These are phyloP conservation scores for Tympanopsis confertula DNA, from an alignment of 2,329 filamentous ascomycete genomes.

Conservation along the genomic window DNA sequence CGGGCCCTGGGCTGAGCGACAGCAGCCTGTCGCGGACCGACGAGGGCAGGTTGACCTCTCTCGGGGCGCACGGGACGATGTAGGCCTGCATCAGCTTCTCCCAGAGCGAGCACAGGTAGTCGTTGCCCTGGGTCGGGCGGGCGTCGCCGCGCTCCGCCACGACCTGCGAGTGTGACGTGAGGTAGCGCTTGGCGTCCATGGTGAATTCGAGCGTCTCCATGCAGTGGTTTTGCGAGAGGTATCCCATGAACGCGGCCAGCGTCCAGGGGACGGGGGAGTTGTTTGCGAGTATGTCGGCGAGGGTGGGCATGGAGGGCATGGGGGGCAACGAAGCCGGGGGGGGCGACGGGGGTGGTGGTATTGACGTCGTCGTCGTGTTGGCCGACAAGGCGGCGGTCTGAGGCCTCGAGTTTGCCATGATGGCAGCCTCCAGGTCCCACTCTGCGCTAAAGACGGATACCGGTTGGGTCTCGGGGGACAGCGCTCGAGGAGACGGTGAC, in stretches of 20 bases:
- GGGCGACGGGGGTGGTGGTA: not conserved
- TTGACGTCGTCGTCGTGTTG: not conserved
- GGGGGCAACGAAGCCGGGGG: no score
- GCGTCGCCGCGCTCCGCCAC: slow-evolving; percentile 25
- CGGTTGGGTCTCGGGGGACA: not conserved
- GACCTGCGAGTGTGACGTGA: slow-evolving; percentile 39
- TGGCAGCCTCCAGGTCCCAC: not conserved
- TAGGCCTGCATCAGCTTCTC: slow-evolving; percentile 80
- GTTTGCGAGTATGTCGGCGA: slow-evolving; percentile 81
- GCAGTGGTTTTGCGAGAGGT: slow-evolving; percentile 92
- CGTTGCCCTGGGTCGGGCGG: slow-evolving; percentile 30
- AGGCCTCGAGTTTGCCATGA: not conserved
- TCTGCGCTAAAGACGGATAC: not conserved
- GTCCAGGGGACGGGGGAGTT: slow-evolving; percentile 80
- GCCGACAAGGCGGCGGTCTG: not conserved
- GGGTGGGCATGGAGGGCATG: slow-evolving; percentile 39
- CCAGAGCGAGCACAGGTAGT: slow-evolving; percentile 74
- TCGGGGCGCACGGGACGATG: slow-evolving; percentile 71
- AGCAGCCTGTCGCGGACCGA: slow-evolving; percentile 75
- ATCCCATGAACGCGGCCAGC: slow-evolving; percentile 86
- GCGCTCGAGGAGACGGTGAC: not conserved
- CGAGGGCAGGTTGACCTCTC: slow-evolving; percentile 83
- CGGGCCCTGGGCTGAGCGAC: slow-evolving; percentile 39
- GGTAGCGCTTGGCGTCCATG: slow-evolving; percentile 81
- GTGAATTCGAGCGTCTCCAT: slow-evolving; percentile 94